Base-by-base conservation (phyloP, 1,284 basidiomycete genomes). In the Neolentinus lepideus region DNA sequence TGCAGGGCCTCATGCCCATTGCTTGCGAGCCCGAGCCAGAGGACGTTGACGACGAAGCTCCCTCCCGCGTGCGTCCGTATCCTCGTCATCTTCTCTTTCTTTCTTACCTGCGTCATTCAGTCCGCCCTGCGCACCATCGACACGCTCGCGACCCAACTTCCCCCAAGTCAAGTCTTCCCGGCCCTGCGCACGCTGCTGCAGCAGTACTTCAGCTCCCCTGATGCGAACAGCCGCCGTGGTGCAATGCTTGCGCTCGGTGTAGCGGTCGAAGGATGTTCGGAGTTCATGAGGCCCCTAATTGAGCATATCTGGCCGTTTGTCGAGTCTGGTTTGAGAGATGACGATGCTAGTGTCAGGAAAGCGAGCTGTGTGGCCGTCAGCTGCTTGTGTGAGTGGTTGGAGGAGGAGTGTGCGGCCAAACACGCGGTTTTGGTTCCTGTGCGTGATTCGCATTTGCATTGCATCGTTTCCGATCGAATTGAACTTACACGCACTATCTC, bases 181-280 rank as follows among this genome's bases (percentile, higher is more conserved):
- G 84, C 92, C 19, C 85, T 99, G 52, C 90, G 90, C 58, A 74
- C 72, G 54, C 83, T 95, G 63, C 90, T 97, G 57, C 79, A 85
- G 60, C 78, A 88, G 58, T 96, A 94, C 73, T 91, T 94, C 75
- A 76, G 80, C 12, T 93, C 90, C 3, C 71, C 83, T n/a, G 86
- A 96, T 62, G 79, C 90, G 1, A 76, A 84, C 54, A 72, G 80
- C 63, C 90, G 97, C 59, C 95, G 97, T 62, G 92, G 93, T 52
- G 97, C 95, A 6, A 89, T 99, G 76, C 93, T 98, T 69, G 90
- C 96, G 3, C 88, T 99, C 57, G 97, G 96, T 64, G 93, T 99
- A 52, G 85, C 88, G 51, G 94, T 99, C 57, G 97, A 99, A 71
- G 97, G 97, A 24, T 98, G 96, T 78, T 94, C 92, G 71, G 94